Conservation (phyloP, 768 basidiomycete species). For the Suillus fuscotomentosus region DNA sequence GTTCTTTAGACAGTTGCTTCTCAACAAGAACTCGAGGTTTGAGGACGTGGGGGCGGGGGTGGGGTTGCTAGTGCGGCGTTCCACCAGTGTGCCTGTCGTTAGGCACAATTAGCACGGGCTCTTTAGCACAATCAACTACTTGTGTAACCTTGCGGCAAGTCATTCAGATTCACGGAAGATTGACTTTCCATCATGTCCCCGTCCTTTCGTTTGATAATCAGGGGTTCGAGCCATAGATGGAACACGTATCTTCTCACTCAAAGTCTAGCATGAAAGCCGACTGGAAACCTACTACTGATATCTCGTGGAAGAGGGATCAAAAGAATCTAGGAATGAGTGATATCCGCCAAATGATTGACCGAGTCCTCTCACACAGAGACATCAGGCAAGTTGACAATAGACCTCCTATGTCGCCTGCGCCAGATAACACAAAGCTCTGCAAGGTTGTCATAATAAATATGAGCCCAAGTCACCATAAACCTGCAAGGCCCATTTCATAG, state of each 20-base stretch:
- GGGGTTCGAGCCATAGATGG: not conserved
- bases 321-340: not conserved
- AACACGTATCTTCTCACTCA: not conserved
- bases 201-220: not conserved
- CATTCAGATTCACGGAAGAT: not conserved
- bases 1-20: not conserved
- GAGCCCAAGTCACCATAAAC: not conserved
- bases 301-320: not conserved
- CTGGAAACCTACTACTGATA: not conserved
- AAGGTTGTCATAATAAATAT: not conserved
- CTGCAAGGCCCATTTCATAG: not conserved
- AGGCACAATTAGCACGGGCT: not conserved
- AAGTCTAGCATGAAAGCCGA: not conserved
- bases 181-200: not conserved
- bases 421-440: not conserved
- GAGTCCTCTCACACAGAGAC: not conserved
- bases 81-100: too few species aligned
- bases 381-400: not conserved
- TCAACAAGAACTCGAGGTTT: not conserved
- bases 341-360: not conserved
- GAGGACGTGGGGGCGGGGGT: not conserved
- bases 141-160: not conserved
- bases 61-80: not conserved
- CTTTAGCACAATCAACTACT: not conserved
- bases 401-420: not conserved